Base-by-base conservation (phyloP, 169 alveolate species). In the Plasmodium knowlesi region DNA sequence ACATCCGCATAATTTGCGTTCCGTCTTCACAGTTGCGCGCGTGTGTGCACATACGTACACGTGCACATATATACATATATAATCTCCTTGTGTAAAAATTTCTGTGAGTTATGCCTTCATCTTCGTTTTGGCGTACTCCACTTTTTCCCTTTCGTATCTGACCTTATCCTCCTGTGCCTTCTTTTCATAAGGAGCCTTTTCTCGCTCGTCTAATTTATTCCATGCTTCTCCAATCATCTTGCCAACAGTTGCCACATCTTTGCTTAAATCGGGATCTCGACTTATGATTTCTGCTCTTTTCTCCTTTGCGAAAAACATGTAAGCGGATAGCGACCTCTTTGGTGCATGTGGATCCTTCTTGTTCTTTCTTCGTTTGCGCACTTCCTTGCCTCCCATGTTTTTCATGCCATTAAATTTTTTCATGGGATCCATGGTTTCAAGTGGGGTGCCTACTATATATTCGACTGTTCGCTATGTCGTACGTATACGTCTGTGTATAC, bases 261-360 rank as follows among this genome's bases (percentile, higher is more conserved):
- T 96, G 76, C 96, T 97, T 93, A 97, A 81, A 43, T 95, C 97
- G 3, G 99, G 99, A 90, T 97, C 96, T 79, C 93, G 94, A 50
- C 95, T 92, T 19, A 97, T 95, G 54, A 97, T 96, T 76, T 96
- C 98, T 50, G 95, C 97, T 50, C 99, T 95, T 83, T 97, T 97
- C 72, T 97, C 98, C 71, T 97, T 97, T 46, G 98, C 98, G 91
- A 97, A 97, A 93, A 96, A 97, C 98, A 97, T 97, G 94, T 96
- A 97, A 0, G 99, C 98, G 5, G 98, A 96, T 82, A 97, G 88
- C 0, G 98, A 97, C 53, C 99, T 95, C 94, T 97, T 97, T 32
- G 99, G 99, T 67, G 98, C 98, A 72, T 95, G 96, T 9, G 98
- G 98, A 92, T 97, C 98, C 95, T 97, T 97, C 95, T 97, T 96